Conservation (phyloP, 805 yeast species). For the Barnettozyma sucrosica region DNA sequence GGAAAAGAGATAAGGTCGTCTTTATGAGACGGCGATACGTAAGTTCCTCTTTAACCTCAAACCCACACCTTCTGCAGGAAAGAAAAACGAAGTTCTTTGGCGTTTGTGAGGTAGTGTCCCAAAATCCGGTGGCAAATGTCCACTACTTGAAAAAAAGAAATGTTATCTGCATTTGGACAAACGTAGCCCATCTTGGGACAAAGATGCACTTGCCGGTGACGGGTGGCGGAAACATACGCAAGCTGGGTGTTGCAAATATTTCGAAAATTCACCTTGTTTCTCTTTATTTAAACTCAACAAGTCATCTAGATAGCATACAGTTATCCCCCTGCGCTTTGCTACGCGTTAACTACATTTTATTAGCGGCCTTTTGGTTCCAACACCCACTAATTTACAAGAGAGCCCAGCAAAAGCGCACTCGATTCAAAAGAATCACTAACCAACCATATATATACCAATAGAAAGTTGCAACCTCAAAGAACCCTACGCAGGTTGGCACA, state of each 20-base stretch:
- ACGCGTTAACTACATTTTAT: too few species aligned
- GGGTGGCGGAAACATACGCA: neutral
- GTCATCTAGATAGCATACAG: neutral
- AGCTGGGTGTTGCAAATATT: neutral
- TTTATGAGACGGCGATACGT: neutral
- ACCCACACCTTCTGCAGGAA: neutral
- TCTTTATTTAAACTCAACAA: neutral
- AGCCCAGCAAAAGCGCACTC: neutral
- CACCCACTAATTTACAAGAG: neutral
- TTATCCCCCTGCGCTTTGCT: neutral
- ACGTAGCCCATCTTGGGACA: neutral
- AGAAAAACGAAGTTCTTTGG: too few species aligned
- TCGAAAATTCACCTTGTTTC: neutral
- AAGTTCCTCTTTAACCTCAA: neutral
- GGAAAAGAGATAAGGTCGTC: neutral
- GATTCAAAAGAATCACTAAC: neutral
- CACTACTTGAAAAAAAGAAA: neutral
- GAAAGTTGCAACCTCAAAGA: neutral
- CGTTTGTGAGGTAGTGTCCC: neutral
- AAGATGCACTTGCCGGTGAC: neutral
- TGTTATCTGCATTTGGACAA: neutral
- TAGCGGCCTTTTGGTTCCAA: too few species aligned
- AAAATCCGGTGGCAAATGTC: neutral
- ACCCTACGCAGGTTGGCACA: neutral
- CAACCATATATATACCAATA: too few species aligned